Conservation (phyloP, 768 basidiomycete species). For the Amanita pseudoporphyria region DNA sequence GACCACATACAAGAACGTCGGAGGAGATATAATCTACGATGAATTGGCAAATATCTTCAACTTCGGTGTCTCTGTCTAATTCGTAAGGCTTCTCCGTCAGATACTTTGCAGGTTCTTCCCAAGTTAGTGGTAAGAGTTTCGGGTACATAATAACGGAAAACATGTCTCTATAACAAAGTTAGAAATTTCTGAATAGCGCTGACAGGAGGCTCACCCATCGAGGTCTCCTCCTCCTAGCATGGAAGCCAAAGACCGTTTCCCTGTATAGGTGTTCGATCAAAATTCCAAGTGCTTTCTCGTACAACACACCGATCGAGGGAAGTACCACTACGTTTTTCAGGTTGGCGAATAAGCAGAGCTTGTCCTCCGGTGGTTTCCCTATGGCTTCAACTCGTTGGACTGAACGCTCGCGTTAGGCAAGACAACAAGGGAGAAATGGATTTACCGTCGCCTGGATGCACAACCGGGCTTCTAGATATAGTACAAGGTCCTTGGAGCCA, state of each 20-base stretch:
- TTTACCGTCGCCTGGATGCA: slow-evolving; percentile 68
- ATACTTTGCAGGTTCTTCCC: slow-evolving; percentile 46
- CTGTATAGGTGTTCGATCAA: slow-evolving; percentile 20
- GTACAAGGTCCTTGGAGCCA: slow-evolving; percentile 54
- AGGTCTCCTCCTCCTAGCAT: slow-evolving; percentile 69
- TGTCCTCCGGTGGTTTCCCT: slow-evolving; percentile 52
- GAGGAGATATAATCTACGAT: slow-evolving; percentile 79
- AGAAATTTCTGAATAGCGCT: not conserved
- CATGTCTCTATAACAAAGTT: slow-evolving; percentile 36
- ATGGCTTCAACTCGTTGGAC: slow-evolving; percentile 67
- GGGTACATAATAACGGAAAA: slow-evolving; percentile 53
- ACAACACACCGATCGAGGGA: slow-evolving; percentile 42
- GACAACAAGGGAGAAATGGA: not conserved
- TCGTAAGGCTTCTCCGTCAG: slow-evolving; percentile 23
- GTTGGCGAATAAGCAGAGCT: slow-evolving; percentile 46
- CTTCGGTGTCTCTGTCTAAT: slow-evolving; percentile 40
- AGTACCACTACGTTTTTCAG: slow-evolving; percentile 69
- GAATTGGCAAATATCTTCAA: slow-evolving; percentile 72
- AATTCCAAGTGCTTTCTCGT: not conserved
- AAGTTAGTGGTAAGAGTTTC: slow-evolving; percentile 42
- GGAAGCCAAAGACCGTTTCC: slow-evolving; percentile 54
- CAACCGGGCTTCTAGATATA: slow-evolving; percentile 65
- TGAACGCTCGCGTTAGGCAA: slow-evolving; percentile 14
- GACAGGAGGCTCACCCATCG: slow-evolving; percentile 46
- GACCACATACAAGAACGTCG: slow-evolving; percentile 54